These are phyloP conservation scores for Stemphylium beticola DNA, from an alignment of 2,329 filamentous ascomycete genomes.

Conservation along the genomic window DNA sequence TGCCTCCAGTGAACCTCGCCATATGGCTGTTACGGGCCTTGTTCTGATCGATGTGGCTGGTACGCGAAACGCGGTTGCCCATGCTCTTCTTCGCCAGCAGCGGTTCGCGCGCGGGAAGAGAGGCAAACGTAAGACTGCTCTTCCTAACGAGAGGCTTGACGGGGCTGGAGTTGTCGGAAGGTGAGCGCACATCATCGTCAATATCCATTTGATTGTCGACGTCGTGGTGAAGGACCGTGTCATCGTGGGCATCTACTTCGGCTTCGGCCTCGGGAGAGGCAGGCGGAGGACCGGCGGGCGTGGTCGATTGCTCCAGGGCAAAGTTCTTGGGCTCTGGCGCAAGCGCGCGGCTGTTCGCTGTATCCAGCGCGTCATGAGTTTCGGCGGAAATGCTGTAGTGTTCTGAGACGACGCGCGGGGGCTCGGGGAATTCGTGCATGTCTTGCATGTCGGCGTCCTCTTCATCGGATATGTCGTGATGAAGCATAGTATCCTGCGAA, in stretches of 20 bases:
- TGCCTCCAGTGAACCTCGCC: constrained; percentile 72
- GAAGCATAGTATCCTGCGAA: constrained; percentile 34
- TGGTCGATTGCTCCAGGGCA: constrained; percentile 25
- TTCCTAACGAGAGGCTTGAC: constrained; percentile 81
- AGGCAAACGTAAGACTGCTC: constrained; percentile 93
- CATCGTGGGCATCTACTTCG: constrained; percentile 24
- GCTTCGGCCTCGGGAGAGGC: constrained; percentile 25
- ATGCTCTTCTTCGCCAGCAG: constrained; percentile 83
- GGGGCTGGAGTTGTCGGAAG: constrained; percentile 75
- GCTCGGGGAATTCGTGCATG: constrained; percentile 28
- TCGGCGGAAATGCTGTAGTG: constrained; percentile 43
- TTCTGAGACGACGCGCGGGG: constrained; percentile 33
- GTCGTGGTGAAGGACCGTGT: constrained; percentile 40
- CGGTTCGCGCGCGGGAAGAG: constrained; percentile 88
- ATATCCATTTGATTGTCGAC: constrained; percentile 50
- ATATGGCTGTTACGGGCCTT: constrained; percentile 73
- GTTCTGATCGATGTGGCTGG: constrained; percentile 74
- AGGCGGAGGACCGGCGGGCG: constrained; percentile 30
- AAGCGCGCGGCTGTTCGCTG: constrained; percentile 26
- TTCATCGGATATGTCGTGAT: constrained; percentile 28
- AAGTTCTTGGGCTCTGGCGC: constrained; percentile 33
- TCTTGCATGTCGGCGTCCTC: constrained; percentile 28
- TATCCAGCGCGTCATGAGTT: constrained; percentile 41
- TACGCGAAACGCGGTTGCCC: constrained; percentile 72
- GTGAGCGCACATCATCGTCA: constrained; percentile 64